Base-by-base conservation (phyloP, 1,284 basidiomycete species). In the Mycena citricolor region DNA sequence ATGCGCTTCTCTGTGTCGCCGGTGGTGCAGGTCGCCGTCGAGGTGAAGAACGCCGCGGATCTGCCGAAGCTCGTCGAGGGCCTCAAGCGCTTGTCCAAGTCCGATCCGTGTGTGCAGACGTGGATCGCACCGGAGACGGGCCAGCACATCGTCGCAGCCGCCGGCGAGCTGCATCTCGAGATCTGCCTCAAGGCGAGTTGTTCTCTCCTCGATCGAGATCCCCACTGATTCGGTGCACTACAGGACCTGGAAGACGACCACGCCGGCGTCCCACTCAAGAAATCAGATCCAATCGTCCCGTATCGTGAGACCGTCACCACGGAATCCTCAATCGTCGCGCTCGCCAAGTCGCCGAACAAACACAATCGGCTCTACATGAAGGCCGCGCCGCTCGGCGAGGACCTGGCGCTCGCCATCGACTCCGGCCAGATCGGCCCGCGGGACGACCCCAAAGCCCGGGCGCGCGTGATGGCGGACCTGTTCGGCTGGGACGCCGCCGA, bases 321-420 rank as follows among this genome's bases (percentile, higher is more conserved):
- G 48, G 91, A 97, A 74, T 98, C 95, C 8, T 85, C 86, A 46
- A 97, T 98, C 64, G 85, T 90, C 53, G 95, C 97, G 30, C 79
- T 99, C 40, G 97, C 97, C 59, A 99, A 99, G 73, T 99, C 97
- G 35, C 95, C 97, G 77, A 99, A 99, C 82, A 99, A 99, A 82
- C 97, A 99, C 85, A 99, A 99, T 70, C 91, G 95, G 78, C 79
- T 99, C 52, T 99, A 86, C 69, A 81, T 88, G 57, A 93, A 91
- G 77, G 95, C 97, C 32, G 58, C 83, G 74, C 95, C 97, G 35
- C 69, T 99, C 51, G 92, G 90, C 28, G 95, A 99, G 66, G 94
- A 97, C 67, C 83, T 99, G 50, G 86, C 92, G 57, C 80, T 81
- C 61, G 94, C 92, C 56, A 98, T 99, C 62, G 95, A 99, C 71